Evolutionary conservation across 345 rosid genomes (phyloP).

Genomic region (Dovyalis caffra): DNA sequence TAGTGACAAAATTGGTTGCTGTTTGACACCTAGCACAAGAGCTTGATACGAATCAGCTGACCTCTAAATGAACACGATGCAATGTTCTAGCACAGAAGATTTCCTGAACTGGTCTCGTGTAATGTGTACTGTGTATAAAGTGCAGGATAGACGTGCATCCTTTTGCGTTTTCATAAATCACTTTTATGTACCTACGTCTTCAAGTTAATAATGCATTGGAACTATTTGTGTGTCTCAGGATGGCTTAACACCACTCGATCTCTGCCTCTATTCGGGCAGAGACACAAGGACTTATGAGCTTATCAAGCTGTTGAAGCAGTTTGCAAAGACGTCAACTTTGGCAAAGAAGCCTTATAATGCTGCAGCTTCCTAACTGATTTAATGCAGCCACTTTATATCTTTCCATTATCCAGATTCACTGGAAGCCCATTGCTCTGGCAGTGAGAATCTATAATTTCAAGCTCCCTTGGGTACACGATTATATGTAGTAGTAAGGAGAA

Average conservation of each 20-base stretch:
- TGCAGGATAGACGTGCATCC: neutral
- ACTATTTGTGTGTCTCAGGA: slow-evolving; percentile 43
- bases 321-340: slow-evolving; percentile 33
- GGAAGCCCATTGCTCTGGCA: neutral
- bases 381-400: neutral
- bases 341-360: neutral
- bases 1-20: neutral
- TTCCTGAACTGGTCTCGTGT: neutral
- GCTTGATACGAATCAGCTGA: neutral
- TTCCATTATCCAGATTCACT: neutral
- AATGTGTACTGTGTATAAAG: too few relatives aligned
- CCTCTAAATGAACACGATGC: neutral
- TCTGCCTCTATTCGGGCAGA: slow-evolving; percentile 69
- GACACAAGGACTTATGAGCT: slow-evolving; percentile 64
- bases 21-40: neutral
- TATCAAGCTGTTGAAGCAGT: slow-evolving; percentile 71
- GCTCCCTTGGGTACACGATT: neutral
- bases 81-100: neutral
- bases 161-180: neutral
- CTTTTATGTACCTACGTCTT: neutral
- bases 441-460: neutral
- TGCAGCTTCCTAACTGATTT: neutral
- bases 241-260: slow-evolving; percentile 76
- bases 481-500: neutral
- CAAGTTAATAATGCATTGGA: neutral